phyloP scores from a whole-genome alignment of 768 basidiomycete species.

The Phallus indusiatus region DNA sequence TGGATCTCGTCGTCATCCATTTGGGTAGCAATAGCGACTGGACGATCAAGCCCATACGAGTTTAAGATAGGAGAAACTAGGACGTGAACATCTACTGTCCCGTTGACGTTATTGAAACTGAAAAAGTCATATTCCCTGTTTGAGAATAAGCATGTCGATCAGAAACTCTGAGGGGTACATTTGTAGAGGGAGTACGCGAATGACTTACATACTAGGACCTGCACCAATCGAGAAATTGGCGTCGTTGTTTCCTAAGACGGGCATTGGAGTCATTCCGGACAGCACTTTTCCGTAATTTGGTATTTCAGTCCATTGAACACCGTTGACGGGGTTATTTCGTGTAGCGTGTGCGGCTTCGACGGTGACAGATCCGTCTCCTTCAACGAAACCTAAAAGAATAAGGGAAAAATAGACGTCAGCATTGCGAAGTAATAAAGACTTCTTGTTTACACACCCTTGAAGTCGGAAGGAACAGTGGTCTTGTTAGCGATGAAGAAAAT shows the following conservation, averaged over 20 bases:
- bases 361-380: constrained; percentile 51
- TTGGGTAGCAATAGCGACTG: constrained; percentile 41
- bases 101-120: constrained; percentile 42
- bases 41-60: constrained; percentile 37
- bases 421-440: background rate
- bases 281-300: constrained; percentile 51
- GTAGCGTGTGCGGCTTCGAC: constrained; percentile 58
- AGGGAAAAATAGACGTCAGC: background rate
- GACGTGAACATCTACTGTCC: constrained; percentile 40
- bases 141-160: background rate
- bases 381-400: constrained; percentile 41
- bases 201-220: constrained; percentile 48
- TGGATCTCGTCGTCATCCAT: constrained; percentile 36
- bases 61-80: constrained; percentile 47
- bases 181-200: no score
- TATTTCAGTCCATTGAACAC: constrained; percentile 49
- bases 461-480: constrained; percentile 29
- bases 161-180: background rate
- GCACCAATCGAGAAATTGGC: constrained; percentile 50
- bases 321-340: constrained; percentile 36
- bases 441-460: constrained; percentile 34
- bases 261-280: constrained; percentile 51
- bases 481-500: constrained; percentile 24
- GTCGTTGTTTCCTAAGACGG: constrained; percentile 40
- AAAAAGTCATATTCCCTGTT: constrained; percentile 56